phyloP scores from a whole-genome alignment of 306 rosid species.

The Rubus parviflorus region DNA sequence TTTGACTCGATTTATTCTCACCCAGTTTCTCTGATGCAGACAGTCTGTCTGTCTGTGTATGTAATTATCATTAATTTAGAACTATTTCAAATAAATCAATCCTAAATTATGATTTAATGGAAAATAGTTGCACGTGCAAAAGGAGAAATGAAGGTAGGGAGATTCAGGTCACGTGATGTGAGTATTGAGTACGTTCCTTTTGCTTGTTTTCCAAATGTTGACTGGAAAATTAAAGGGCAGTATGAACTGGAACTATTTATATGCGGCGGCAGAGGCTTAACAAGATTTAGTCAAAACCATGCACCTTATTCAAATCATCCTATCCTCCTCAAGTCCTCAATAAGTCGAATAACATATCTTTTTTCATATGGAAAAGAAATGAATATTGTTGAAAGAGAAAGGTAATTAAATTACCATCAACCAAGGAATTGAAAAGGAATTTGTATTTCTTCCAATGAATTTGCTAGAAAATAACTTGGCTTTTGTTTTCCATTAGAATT shows the following conservation, averaged over 20 bases:
- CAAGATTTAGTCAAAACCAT: neutral
- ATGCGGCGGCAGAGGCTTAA: constrained; percentile 2
- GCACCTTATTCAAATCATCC: neutral
- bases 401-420: neutral
- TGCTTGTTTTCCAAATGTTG: neutral
- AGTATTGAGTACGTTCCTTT: neutral
- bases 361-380: neutral
- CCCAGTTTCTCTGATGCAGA: neutral
- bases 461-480: neutral
- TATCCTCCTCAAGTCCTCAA: neutral
- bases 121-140: neutral
- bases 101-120: neutral
- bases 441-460: neutral
- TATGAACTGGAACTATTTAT: neutral
- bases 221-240: neutral
- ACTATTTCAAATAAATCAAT: neutral
- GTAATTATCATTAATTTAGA: neutral
- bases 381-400: neutral
- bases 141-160: neutral
- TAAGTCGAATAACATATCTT: neutral
- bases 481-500: too few species aligned
- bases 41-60: neutral
- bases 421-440: neutral
- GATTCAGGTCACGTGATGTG: neutral
- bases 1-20: neutral